Evolutionary conservation across 768 basidiomycete genomes (phyloP), one percentile per base, ranked within the genome.

Genomic region (Exidia glandulosa): DNA sequence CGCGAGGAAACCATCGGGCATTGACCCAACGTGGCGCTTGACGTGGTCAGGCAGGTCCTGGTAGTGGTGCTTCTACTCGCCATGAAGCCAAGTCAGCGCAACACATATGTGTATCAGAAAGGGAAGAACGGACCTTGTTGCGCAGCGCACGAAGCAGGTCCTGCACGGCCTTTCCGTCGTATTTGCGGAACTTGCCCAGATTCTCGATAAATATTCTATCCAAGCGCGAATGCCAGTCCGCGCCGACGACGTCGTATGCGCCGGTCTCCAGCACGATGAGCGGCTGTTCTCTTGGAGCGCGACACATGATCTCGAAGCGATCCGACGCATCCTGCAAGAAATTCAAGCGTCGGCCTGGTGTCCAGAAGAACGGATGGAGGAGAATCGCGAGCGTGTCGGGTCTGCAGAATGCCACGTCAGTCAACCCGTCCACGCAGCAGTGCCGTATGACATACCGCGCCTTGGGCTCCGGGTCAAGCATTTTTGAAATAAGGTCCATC

Each of bases 311-410:
- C 72, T 98, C 96, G 71, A 98, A 99, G 3, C 94, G 83, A 72
- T 98, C 95, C 0, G 94, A 96, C 0, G 94, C 91, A 63, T 98
- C 96, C 72, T 95, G 94, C n/a, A 99, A 77, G 79, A 99, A 99
- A 57, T 81, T 84, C 3, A 99, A 75, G 45, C 95, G 81, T 59
- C 88, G 84, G 6, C 80, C 86, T 0, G 94, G 75, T 59, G 93
- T 86, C 96, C 96, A 99, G 77, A 97, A 99, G 78, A 90, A 95
- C 0, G 96, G 96, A 74, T 98, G 95, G 25, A 88, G 75, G 23
- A 98, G 78, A 71, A 88, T 89, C n/a, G 82, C 83, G 13, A 81
- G 83, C 6, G 94, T 95, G 64, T 94, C 87, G 1, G 94, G 96
- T 67, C 95, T 92, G 54, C 32, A 55, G 27, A 57, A 27, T 9